phyloP scores from a whole-genome alignment of 805 yeast genomes.

The Zygosaccharomyces lentus region DNA sequence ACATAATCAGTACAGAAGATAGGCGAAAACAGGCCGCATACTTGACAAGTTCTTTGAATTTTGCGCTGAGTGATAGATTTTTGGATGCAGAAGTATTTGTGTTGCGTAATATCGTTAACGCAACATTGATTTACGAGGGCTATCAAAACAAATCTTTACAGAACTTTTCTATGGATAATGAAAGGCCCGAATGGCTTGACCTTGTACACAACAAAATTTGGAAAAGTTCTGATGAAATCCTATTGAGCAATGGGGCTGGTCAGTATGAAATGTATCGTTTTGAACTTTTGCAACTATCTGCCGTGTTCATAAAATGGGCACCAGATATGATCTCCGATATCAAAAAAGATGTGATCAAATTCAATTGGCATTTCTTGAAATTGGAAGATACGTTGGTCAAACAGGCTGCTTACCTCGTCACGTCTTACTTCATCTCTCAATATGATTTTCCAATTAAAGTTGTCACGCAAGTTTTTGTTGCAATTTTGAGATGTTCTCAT shows the following conservation, averaged over 20 bases:
- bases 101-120: constrained; percentile 58
- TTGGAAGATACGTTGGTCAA: constrained; percentile 84
- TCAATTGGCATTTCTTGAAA: constrained; percentile 90
- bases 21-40: constrained; percentile 44
- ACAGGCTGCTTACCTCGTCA: constrained; percentile 87
- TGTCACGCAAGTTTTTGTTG: constrained; percentile 89
- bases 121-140: constrained; percentile 62
- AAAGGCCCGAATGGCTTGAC: constrained; percentile 57
- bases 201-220: constrained; percentile 63
- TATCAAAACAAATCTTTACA: constrained; percentile 45
- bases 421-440: constrained; percentile 77
- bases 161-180: constrained; percentile 26
- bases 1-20: constrained; percentile 51
- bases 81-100: constrained; percentile 56
- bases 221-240: constrained; percentile 53
- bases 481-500: constrained; percentile 78
- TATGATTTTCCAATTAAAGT: constrained; percentile 86
- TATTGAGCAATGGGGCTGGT: constrained; percentile 50
- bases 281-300: constrained; percentile 76
- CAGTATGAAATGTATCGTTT: constrained; percentile 68
- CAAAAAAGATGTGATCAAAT: constrained; percentile 82
- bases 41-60: constrained; percentile 48
- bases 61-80: constrained; percentile 44
- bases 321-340: constrained; percentile 54
- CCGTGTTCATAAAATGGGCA: constrained; percentile 66